Percentiles rank a stretch among this genome's conserved stretches.
Conservation (phyloP, 2,329 filamentous ascomycete genomes). For the Trichophyton mentagrophytes region DNA sequence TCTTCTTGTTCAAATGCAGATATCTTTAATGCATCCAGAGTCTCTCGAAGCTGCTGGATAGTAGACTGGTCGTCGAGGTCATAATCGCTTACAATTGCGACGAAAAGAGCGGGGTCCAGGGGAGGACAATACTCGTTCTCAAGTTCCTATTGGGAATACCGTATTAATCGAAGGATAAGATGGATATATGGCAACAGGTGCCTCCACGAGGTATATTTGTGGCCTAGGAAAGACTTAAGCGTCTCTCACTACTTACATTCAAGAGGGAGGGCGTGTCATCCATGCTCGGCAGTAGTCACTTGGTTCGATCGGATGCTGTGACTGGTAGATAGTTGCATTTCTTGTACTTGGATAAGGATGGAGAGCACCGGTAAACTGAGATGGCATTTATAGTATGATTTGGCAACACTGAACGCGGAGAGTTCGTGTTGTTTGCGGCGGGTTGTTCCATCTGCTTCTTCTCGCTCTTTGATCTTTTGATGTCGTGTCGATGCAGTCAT, state of each 20-base stretch:
- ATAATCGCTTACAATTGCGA: constrained; percentile 63
- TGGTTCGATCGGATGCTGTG: background rate
- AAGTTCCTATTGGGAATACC: constrained; percentile 21
- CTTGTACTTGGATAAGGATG: background rate
- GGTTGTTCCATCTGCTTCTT: background rate
- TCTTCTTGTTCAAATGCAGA: constrained; percentile 54
- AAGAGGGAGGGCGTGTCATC: background rate
- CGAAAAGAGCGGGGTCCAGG: constrained; percentile 64
- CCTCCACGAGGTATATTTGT: background rate
- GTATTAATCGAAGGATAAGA: background rate
- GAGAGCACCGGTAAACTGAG: background rate
- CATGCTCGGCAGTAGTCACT: constrained; percentile 2
- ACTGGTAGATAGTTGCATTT: background rate
- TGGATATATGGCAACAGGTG: background rate
- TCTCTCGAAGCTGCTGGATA: constrained; percentile 42
- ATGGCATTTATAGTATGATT: background rate
- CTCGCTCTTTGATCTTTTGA: background rate
- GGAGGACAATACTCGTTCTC: constrained; percentile 61
- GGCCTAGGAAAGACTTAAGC: background rate
- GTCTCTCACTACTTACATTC: background rate
- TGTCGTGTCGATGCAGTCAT: background rate
- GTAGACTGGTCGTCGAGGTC: constrained; percentile 44
- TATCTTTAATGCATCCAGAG: constrained; percentile 53
- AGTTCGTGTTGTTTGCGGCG: background rate
- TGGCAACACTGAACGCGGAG: background rate